These are phyloP conservation scores for Penicillium sp. DNA, from an alignment of 2,329 filamentous ascomycete species.

Conservation along the genomic window DNA sequence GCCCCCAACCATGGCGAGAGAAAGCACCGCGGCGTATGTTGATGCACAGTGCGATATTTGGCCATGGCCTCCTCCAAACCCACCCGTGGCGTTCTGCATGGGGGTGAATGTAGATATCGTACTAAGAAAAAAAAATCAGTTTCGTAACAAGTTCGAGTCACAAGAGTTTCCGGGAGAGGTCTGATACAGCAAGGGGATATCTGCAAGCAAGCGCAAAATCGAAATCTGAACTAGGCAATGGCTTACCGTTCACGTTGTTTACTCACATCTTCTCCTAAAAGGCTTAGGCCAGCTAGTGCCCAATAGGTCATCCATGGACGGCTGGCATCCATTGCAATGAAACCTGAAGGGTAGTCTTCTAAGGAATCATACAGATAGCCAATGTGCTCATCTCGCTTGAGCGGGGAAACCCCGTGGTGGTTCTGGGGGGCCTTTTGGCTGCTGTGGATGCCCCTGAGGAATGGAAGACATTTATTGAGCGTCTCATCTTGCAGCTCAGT, in stretches of 20 bases:
- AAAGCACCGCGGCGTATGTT: constrained; percentile 82
- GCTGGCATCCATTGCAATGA: constrained; percentile 79
- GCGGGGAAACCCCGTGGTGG: constrained; percentile 71
- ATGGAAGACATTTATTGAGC: constrained; percentile 70
- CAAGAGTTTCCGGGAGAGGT: not conserved
- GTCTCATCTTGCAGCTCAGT: constrained; percentile 72
- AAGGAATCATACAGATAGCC: constrained; percentile 55
- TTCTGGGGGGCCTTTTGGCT: constrained; percentile 64
- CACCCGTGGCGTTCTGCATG: constrained; percentile 81
- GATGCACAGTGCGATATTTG: constrained; percentile 88
- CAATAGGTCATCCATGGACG: constrained; percentile 96
- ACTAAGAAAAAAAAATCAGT: constrained; percentile 37
- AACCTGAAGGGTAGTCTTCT: constrained; percentile 68
- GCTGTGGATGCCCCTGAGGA: constrained; percentile 59
- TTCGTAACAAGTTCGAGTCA: constrained; percentile 16
- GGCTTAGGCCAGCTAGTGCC: constrained; percentile 75
- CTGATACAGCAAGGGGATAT: not conserved
- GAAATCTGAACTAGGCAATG: constrained; percentile 11
- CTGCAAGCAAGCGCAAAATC: constrained; percentile 14
- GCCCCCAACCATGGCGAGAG: constrained; percentile 78
- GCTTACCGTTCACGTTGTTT: constrained; percentile 67
- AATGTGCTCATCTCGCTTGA: constrained; percentile 67
- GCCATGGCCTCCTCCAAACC: constrained; percentile 92
- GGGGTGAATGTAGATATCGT: constrained; percentile 75
- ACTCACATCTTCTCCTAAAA: constrained; percentile 75